A percentile compares a stretch with the other conserved stretches of the same genome.
Evolutionary conservation across 192 early-diverging fungal species (phyloP).

Genomic region (Entomortierella parvispora): DNA sequence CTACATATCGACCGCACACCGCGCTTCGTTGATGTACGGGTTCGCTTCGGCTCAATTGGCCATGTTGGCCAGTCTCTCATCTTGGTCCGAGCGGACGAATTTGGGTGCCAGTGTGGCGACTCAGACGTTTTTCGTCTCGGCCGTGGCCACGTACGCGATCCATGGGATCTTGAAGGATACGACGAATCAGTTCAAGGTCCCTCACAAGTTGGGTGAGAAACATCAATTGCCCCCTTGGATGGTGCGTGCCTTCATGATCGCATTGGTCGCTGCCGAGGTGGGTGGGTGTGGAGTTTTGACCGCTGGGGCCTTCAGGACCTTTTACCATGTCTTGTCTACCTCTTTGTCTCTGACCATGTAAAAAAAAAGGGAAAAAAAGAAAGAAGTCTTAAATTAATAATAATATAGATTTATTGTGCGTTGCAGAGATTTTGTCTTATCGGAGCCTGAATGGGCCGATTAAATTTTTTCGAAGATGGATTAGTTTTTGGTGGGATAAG

Average conservation of each 20-base stretch:
- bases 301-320: constrained; percentile 35
- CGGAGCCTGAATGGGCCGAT: too few species aligned
- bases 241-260: constrained; percentile 19
- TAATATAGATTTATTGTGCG: background rate
- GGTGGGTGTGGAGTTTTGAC: constrained; percentile 37
- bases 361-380: background rate
- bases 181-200: constrained; percentile 34
- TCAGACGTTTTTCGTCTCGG: constrained; percentile 25
- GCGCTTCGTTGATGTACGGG: constrained; percentile 48
- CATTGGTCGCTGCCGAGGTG: constrained; percentile 26
- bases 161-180: constrained; percentile 38
- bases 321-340: background rate
- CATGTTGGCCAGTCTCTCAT: constrained; percentile 10
- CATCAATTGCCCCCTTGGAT: constrained; percentile 11
- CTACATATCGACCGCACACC: constrained; percentile 40
- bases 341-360: background rate
- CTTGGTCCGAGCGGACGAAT: constrained; percentile 21
- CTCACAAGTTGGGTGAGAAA: constrained; percentile 27
- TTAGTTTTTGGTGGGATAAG: too few species aligned
- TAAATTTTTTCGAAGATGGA: too few species aligned
- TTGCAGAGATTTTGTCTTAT: too few species aligned
- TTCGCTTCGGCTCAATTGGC: constrained; percentile 40
- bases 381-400: background rate
- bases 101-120: constrained; percentile 11
- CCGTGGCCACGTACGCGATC: constrained; percentile 27